Base-by-base conservation (phyloP, 805 yeast genomes). In the Metschnikowia peoriensis region DNA sequence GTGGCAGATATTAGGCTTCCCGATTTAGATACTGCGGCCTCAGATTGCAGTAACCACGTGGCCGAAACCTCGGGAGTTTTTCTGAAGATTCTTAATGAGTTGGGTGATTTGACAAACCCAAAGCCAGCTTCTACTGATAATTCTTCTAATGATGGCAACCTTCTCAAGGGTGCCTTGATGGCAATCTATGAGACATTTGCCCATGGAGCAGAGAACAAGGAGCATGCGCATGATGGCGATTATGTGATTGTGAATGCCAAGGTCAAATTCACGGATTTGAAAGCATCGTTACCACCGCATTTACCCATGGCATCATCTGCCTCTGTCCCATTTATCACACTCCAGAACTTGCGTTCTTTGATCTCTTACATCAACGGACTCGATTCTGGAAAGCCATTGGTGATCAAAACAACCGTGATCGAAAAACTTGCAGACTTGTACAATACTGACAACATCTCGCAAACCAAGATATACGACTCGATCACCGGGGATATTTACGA, bases 1-100 rank as follows among this genome's bases (percentile, higher is more conserved):
- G 71, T 79, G 15, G 88, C 89, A 3, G 94, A 88, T 68, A 80
- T 88, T 17, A 83, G 85, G 79, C 72, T 88, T 32, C 94, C 96
- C 1, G 73, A 50, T 9, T 46, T 50, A 16, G 58, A 47, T 29
- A 51, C 70, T 32, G 76, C 75, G n/a, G 61, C 58, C 29, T 60
- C 58, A n/a, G 62, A 60, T 8, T 54, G 42, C 10, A 35, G 22
- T 56, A 16, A 58, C 63, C 53, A 54, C 64, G 51, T 52, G 28
- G 51, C 54, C 22, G 40, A 53, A 28, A 42, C 56, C 42, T 65
- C 63, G 56, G 70, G 64, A 28, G 61, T 66, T 22, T 57, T 69
- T 43, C 60, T 67, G 16, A 62, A 63, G 39, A 43, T 72, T 6
- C 57, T 71, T 35, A 59, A 59, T 40, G 73, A 68, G 49, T 51